Conservation (phyloP, 2,329 filamentous ascomycete species). For the Ophiognomonia clavigignenti-juglandacearum region DNA sequence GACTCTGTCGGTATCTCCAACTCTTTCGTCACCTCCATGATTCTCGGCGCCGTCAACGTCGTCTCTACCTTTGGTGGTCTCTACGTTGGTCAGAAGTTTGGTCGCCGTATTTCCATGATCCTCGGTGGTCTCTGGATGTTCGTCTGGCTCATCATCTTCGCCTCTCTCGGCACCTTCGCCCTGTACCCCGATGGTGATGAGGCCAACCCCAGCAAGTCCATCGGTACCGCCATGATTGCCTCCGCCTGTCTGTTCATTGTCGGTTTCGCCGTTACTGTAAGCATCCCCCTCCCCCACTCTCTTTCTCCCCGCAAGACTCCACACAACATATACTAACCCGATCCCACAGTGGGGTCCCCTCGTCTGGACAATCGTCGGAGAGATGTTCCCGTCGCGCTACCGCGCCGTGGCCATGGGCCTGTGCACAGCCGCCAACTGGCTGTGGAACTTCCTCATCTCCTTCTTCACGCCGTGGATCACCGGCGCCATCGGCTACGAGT, state of each 20-base stretch:
- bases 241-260: conserved; percentile 71
- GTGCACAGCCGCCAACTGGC: conserved; percentile 45
- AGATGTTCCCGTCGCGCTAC: conserved; percentile 32
- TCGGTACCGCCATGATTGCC: conserved; percentile 66
- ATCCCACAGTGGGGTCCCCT: conserved; percentile 61
- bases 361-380: conserved; percentile 63
- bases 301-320: background rate
- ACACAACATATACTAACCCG: conserved; percentile 4
- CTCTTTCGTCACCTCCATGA: conserved; percentile 63
- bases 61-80: conserved; percentile 61
- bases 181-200: conserved; percentile 28
- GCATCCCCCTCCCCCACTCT: too few relatives aligned
- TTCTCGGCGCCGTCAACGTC: conserved; percentile 65
- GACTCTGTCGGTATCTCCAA: conserved; percentile 60
- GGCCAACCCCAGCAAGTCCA: conserved; percentile 24
- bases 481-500: conserved; percentile 53
- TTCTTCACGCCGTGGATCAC: conserved; percentile 68
- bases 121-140: conserved; percentile 65
- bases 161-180: conserved; percentile 44
- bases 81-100: conserved; percentile 63
- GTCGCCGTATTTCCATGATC: conserved; percentile 64
- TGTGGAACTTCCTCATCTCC: conserved; percentile 58
- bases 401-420: conserved; percentile 16
- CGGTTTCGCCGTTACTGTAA: conserved; percentile 50
- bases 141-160: conserved; percentile 60